These are phyloP conservation scores for Trichosanthes cucumerina DNA, from an alignment of 306 rosid genomes.

Conservation along the genomic window DNA sequence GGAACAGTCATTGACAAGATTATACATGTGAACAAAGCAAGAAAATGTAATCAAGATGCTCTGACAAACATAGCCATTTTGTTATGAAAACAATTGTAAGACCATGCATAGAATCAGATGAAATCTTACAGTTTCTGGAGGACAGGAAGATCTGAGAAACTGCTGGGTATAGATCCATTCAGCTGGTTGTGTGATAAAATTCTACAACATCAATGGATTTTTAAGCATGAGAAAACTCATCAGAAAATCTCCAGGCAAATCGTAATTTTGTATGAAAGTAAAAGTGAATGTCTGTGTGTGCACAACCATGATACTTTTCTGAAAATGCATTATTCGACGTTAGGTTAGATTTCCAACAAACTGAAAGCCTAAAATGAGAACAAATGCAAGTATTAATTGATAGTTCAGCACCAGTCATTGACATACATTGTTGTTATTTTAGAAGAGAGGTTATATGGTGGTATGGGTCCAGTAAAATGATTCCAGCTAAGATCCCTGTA, in stretches of 20 bases:
- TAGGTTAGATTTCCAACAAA: not conserved
- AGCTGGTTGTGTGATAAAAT: slow-evolving; percentile 51
- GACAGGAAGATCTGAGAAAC: slow-evolving; percentile 38
- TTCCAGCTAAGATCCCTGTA: slow-evolving; percentile 86
- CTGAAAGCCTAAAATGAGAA: not conserved
- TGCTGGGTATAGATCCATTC: slow-evolving; percentile 53
- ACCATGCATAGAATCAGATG: not conserved
- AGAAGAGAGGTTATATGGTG: slow-evolving; percentile 41
- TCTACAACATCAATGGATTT: slow-evolving; percentile 29
- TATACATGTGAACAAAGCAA: not conserved
- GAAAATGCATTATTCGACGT: not conserved
- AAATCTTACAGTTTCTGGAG: slow-evolving; percentile 68
- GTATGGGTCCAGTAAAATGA: slow-evolving; percentile 47
- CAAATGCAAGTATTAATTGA: not conserved
- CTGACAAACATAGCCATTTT: not conserved
- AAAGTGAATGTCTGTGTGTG: not conserved
- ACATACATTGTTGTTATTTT: slow-evolving; percentile 71
- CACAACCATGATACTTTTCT: not conserved
- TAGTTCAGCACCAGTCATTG: not conserved
- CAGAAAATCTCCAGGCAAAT: not conserved
- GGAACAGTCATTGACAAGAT: slow-evolving; percentile 16
- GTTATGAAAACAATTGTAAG: not conserved
- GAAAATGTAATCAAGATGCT: not conserved
- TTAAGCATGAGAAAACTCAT: not conserved
- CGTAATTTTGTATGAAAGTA: not conserved